These are phyloP conservation scores for Cerrena zonata DNA, from an alignment of 1,284 basidiomycete genomes.

Conservation along the genomic window DNA sequence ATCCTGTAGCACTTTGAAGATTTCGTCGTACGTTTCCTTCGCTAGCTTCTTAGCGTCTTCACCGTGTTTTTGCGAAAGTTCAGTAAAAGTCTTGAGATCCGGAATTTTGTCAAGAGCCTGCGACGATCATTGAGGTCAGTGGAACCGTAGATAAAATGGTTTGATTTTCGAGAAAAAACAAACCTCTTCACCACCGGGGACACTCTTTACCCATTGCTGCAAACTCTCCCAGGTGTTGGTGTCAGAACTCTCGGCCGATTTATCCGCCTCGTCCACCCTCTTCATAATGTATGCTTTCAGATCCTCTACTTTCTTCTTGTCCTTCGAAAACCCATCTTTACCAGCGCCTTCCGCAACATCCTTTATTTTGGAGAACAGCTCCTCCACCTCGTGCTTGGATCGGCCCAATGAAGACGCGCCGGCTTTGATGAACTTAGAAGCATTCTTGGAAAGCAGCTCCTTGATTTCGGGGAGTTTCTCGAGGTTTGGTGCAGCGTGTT, in stretches of 20 bases:
- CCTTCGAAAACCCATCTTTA: constrained; percentile 10
- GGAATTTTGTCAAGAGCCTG: constrained; percentile 27
- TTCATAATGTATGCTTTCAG: constrained; percentile 25
- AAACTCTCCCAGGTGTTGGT: constrained; percentile 17
- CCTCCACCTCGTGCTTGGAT: constrained; percentile 17
- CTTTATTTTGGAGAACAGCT: constrained; percentile 26
- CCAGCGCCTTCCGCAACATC: constrained; percentile 22
- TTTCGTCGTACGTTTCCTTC: constrained; percentile 32
- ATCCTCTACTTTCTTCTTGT: constrained; percentile 29
- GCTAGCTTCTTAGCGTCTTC: constrained; percentile 31
- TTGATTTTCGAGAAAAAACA: constrained; percentile 7
- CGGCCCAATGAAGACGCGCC: constrained; percentile 16
- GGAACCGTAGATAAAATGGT: background rate
- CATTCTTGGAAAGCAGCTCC: constrained; percentile 22
- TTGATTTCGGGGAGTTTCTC: constrained; percentile 29
- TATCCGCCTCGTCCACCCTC: constrained; percentile 24
- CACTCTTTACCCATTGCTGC: constrained; percentile 21
- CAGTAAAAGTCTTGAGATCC: constrained; percentile 25
- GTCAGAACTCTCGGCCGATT: constrained; percentile 6
- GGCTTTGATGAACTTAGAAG: constrained; percentile 19
- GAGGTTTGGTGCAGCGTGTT: constrained; percentile 26
- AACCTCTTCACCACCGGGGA: constrained; percentile 29
- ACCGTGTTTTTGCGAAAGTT: constrained; percentile 24
- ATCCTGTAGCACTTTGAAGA: constrained; percentile 30
- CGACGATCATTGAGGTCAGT: background rate